Percentiles rank a stretch among this genome's conserved stretches.
Conservation (phyloP, 345 rosid species). For the Rhodamnia rubescens region DNA sequence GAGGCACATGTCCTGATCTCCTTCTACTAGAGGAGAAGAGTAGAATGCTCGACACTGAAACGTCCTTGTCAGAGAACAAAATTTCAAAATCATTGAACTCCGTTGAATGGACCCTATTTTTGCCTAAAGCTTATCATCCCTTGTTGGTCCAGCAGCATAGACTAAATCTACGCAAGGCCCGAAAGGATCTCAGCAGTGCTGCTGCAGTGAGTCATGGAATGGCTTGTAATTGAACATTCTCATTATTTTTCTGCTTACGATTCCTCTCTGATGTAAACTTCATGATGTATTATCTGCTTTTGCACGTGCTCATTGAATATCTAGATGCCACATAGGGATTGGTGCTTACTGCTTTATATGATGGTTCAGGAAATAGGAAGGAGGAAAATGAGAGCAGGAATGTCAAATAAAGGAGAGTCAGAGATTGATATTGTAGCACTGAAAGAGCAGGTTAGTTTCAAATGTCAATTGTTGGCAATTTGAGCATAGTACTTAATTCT, state of each 20-base stretch:
- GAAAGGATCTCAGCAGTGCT: constrained; percentile 36
- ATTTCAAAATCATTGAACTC: constrained; percentile 15
- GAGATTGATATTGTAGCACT: constrained; percentile 18
- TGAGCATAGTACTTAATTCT: not conserved
- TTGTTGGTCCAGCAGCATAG: constrained; percentile 74
- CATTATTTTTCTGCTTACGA: not conserved
- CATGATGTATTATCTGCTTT: not conserved
- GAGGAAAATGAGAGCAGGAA: constrained; percentile 22
- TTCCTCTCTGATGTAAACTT: not conserved
- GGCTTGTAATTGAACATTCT: not conserved
- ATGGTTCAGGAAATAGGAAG: constrained; percentile 19
- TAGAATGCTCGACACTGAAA: constrained; percentile 14
- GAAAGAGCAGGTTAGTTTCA: constrained; percentile 17
- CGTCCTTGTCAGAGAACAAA: constrained; percentile 14
- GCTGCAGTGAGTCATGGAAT: constrained; percentile 34
- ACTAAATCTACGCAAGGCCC: constrained; percentile 36
- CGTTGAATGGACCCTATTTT: constrained; percentile 59
- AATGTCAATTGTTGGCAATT: not conserved
- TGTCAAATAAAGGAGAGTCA: constrained; percentile 6
- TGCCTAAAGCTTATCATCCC: constrained; percentile 85
- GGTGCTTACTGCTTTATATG: not conserved
- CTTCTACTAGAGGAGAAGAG: constrained; percentile 38
- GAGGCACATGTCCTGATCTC: constrained; percentile 62
- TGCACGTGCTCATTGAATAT: not conserved
- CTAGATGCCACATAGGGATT: not conserved